Evolutionary conservation across 2,329 filamentous ascomycete species (phyloP), one percentile per base, ranked within the genome.

Genomic region (Colletotrichum chlorophyti): DNA sequence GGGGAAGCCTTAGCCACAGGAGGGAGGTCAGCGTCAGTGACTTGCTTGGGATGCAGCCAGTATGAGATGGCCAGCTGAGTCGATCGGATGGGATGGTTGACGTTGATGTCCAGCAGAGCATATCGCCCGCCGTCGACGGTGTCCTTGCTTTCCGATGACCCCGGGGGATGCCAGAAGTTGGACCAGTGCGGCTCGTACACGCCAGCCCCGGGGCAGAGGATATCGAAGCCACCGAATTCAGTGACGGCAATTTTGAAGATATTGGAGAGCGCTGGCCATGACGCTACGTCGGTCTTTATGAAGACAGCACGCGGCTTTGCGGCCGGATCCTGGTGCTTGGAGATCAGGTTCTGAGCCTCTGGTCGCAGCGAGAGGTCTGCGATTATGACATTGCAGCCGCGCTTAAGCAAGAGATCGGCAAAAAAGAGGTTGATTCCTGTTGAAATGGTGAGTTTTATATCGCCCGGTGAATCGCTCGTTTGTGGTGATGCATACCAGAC

Each of bases 341-440:
- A 35, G 4, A 77, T 35, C 7, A 81, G 58, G 1, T 53, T 62
- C 32, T 76, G 45, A 2, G 79, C 76, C 58, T 80, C 77, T 0
- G 76, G 74, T 0, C 77, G 72, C 0, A 81, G 68, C 0, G 68
- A 59, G 0, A 81, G 60, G 62, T 82, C 79, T 34, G 74, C 79
- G 5, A 81, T 64, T 4, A 80, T 64, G 14, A 81, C 78, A 48
- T 77, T 79, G 67, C 78, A 80, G 32, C 69, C 68, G 21, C 68
- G 69, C 7, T 64, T 63, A 0, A 81, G 68, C 2, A 82, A 71
- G 0, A 80, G 69, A 17, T 72, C 63, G 5, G 77, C 76, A 38
- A 81, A 81, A 3, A 67, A 68, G 9, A 81, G 66, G 54, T 77
- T 78, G 58, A 80, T 80, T 6, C 75, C 74, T 76, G n/a, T n/a